These are phyloP conservation scores for Fusarium irregulare DNA, from an alignment of 2,329 filamentous ascomycete species.

Conservation along the genomic window DNA sequence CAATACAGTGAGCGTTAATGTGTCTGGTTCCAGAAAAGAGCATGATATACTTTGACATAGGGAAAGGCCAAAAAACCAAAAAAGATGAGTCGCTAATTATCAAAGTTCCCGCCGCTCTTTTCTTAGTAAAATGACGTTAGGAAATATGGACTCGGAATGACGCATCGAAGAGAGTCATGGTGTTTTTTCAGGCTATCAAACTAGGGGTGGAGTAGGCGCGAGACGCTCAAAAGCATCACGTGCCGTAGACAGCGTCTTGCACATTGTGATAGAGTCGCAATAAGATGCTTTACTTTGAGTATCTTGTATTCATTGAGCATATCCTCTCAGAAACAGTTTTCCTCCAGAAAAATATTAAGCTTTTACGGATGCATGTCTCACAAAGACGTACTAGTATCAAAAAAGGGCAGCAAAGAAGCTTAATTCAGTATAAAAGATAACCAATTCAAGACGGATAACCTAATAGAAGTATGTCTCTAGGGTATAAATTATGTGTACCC, in stretches of 20 bases:
- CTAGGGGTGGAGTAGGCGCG: slow-evolving; percentile 25
- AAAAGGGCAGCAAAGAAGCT: not conserved
- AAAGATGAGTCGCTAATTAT: not conserved
- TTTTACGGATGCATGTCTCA: not conserved
- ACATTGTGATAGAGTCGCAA: slow-evolving; percentile 1
- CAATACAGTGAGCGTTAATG: slow-evolving; percentile 20
- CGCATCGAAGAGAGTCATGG: slow-evolving; percentile 34
- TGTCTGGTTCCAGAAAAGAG: slow-evolving; percentile 28
- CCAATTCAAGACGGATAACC: no score
- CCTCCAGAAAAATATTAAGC: not conserved
- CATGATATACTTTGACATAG: slow-evolving; percentile 35
- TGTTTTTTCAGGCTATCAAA: slow-evolving; percentile 24
- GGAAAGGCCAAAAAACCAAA: not conserved
- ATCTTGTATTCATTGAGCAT: not conserved
- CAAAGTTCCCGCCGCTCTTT: not conserved
- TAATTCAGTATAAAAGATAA: not conserved
- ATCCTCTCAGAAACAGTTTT: not conserved
- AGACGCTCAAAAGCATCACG: slow-evolving; percentile 28
- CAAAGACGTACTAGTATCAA: not conserved
- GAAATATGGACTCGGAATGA: slow-evolving; percentile 25
- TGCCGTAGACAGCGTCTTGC: slow-evolving; percentile 6
- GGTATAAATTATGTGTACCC: rapidly evolving
- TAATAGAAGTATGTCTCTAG: not conserved
- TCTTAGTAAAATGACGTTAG: slow-evolving; percentile 10
- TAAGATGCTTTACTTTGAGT: not conserved